These are phyloP conservation scores for Exobasidium cylindrosporum DNA, from an alignment of 1,284 basidiomycete genomes.

Conservation along the genomic window DNA sequence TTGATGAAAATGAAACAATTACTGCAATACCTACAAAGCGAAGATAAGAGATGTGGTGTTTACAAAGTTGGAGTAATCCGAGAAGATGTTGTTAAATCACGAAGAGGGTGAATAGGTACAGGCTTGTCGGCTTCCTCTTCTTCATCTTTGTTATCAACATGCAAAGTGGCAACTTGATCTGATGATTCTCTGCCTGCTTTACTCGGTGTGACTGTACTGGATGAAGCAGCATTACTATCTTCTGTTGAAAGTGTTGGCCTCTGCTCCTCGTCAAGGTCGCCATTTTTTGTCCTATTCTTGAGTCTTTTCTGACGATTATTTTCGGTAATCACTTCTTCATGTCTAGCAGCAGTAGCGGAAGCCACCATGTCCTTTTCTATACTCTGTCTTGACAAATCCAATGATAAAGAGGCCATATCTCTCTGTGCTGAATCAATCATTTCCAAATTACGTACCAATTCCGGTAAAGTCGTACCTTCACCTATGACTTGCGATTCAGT, in stretches of 20 bases:
- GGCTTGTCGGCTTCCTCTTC: not conserved
- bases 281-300: not conserved
- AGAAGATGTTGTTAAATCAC: too few species aligned
- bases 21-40: too few species aligned
- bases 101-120: slow-evolving; percentile 3
- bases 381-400: not conserved
- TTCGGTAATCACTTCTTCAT: not conserved
- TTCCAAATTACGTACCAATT: slow-evolving; percentile 29
- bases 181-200: not conserved
- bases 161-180: not conserved
- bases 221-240: not conserved
- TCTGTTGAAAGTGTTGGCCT: not conserved
- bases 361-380: not conserved
- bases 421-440: slow-evolving; percentile 26
- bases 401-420: not conserved
- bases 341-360: not conserved
- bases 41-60: too few species aligned
- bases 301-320: slow-evolving; percentile 5
- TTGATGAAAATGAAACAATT: too few species aligned
- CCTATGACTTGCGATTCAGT: slow-evolving; percentile 39
- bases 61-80: too few species aligned
- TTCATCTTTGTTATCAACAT: not conserved
- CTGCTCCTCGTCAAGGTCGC: not conserved
- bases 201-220: not conserved
- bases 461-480: slow-evolving; percentile 35